phyloP scores from a whole-genome alignment of 2,329 filamentous ascomycete species.

The Ophiosphaerella narmari region DNA sequence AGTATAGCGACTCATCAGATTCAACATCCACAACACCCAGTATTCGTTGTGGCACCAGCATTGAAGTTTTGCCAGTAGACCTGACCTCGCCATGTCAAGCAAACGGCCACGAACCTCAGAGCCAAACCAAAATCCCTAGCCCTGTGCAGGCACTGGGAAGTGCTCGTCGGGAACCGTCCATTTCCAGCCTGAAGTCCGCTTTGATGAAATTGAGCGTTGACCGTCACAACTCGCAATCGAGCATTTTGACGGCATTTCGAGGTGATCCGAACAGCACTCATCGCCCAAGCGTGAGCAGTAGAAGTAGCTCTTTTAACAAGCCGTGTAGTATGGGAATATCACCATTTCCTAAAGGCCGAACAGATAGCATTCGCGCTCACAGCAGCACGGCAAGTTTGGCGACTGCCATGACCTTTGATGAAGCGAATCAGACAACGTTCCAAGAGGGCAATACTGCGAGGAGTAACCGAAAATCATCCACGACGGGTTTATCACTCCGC shows the following conservation, averaged over 20 bases:
- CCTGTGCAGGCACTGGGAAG: conserved; percentile 45
- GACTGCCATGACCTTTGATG: conserved; percentile 18
- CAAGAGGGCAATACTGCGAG: conserved; percentile 8
- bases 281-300: conserved; percentile 16
- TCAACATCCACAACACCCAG: conserved; percentile 1
- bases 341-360: conserved; percentile 16
- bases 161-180: conserved; percentile 46
- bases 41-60: not conserved
- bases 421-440: conserved; percentile 7
- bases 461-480: conserved; percentile 8
- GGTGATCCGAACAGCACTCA: conserved; percentile 18
- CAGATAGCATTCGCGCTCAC: conserved; percentile 22
- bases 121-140: conserved; percentile 50
- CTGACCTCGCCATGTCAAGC: conserved; percentile 1
- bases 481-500: conserved; percentile 1
- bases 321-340: conserved; percentile 11
- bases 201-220: conserved; percentile 23
- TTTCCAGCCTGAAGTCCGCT: conserved; percentile 44
- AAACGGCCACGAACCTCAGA: conserved; percentile 16
- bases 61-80: not conserved
- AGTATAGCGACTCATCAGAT: conserved; percentile 9
- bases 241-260: conserved; percentile 35
- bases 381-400: conserved; percentile 28
- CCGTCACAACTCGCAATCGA: conserved; percentile 35
- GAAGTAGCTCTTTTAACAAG: conserved; percentile 24